These are phyloP conservation scores for Trichoderma aggressivum DNA, from an alignment of 2,329 filamentous ascomycete genomes.

Conservation along the genomic window DNA sequence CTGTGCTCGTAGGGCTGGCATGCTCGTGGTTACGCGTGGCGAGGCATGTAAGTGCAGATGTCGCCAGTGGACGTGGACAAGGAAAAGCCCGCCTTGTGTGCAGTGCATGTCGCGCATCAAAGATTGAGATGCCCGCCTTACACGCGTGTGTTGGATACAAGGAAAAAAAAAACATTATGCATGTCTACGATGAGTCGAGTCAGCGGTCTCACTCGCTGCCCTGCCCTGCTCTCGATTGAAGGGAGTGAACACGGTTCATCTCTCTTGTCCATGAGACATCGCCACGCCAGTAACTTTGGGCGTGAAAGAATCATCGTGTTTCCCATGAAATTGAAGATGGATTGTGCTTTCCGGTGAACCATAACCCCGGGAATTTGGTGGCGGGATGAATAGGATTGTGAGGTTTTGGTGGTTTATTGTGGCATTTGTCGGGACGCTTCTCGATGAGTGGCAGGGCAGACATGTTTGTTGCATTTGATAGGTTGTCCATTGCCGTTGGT, in stretches of 20 bases:
- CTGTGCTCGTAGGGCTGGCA: constrained; percentile 7
- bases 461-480: not conserved
- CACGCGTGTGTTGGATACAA: not conserved
- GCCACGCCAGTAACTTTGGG: not conserved
- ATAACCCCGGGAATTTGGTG: not conserved
- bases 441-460: not conserved
- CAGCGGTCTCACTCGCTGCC: not conserved
- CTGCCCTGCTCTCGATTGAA: not conserved
- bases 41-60: not conserved
- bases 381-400: constrained; percentile 1
- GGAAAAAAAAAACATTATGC: not conserved
- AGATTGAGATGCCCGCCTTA: not conserved
- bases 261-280: not conserved
- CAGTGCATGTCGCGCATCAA: not conserved
- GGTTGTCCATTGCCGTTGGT: not conserved
- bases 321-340: not conserved
- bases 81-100: not conserved
- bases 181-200: constrained; percentile 8
- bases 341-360: not conserved
- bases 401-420: not conserved
- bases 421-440: not conserved
- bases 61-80: not conserved
- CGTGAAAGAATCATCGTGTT: not conserved
- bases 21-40: not conserved
- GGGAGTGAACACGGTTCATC: not conserved